Conservation (phyloP, 179 eudicot species). For the Nepenthes alata region DNA sequence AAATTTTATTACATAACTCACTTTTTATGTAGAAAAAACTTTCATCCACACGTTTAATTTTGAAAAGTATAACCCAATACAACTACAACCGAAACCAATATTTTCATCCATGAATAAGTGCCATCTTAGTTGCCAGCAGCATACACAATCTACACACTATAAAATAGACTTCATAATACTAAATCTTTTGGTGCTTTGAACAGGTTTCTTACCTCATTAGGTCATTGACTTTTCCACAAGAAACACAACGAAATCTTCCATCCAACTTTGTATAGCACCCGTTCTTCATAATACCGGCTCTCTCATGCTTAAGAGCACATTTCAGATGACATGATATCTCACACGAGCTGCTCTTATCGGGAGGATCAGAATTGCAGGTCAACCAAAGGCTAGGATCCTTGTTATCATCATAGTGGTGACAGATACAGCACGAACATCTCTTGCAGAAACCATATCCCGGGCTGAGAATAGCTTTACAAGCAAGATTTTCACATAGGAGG, state of each 20-base stretch:
- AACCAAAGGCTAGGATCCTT: slow-evolving; percentile 69
- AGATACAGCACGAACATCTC: slow-evolving; percentile 59
- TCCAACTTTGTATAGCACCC: slow-evolving; percentile 29
- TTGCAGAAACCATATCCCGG: slow-evolving; percentile 41
- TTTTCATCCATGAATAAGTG: no score
- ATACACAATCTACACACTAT: no score
- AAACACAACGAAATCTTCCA: slow-evolving; percentile 43
- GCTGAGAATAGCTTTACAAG: slow-evolving; percentile 38
- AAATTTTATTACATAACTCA: no score
- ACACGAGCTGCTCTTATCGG: slow-evolving; percentile 26
- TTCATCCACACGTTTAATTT: no score
- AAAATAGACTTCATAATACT: no score
- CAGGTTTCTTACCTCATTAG: slow-evolving; percentile 33
- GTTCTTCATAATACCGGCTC: slow-evolving; percentile 29
- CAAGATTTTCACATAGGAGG: slow-evolving; percentile 33
- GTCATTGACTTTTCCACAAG: slow-evolving; percentile 50
- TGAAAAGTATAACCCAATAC: no score
- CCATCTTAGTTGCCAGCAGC: no score
- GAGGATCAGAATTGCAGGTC: slow-evolving; percentile 37
- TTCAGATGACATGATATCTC: slow-evolving; percentile 51
- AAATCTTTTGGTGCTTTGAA: background rate
- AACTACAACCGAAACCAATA: no score
- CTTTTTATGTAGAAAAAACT: no score
- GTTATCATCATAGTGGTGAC: slow-evolving; percentile 52
- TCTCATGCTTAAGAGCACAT: slow-evolving; percentile 45